Conservation (phyloP, 2,329 filamentous ascomycete species). For the Boeremia exigua region DNA sequence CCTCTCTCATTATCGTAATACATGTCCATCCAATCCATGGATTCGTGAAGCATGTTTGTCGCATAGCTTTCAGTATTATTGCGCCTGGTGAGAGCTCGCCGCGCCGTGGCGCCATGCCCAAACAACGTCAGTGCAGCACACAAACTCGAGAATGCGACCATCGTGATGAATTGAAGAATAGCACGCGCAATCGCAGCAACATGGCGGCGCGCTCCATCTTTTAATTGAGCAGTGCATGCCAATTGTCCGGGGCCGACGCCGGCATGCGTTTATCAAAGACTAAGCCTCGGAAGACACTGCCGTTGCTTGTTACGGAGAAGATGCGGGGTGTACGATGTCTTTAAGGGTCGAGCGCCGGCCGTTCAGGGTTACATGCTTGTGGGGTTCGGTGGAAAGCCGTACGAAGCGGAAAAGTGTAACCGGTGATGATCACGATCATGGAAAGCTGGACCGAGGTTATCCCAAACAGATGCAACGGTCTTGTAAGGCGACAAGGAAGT, state of each 20-base stretch:
- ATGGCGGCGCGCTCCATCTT: constrained; percentile 3
- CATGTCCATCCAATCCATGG: constrained; percentile 63
- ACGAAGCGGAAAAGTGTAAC: constrained; percentile 17
- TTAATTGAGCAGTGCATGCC: neutral
- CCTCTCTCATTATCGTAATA: constrained; percentile 60
- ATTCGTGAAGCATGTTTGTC: constrained; percentile 46
- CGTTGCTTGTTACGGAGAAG: constrained; percentile 7
- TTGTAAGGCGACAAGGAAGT: neutral
- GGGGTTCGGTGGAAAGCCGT: constrained; percentile 24
- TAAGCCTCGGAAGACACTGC: constrained; percentile 1
- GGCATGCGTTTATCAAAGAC: neutral
- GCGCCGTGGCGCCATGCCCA: constrained; percentile 12
- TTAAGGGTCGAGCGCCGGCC: constrained; percentile 18
- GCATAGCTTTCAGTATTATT: constrained; percentile 27
- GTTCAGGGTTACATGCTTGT: constrained; percentile 15
- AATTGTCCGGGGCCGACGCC: constrained; percentile 5
- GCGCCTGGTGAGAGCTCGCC: constrained; percentile 12
- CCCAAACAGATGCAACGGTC: neutral
- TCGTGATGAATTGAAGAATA: neutral
- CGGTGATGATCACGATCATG: constrained; percentile 18
- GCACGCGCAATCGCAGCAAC: neutral
- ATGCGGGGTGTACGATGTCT: constrained; percentile 9
- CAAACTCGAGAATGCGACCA: constrained; percentile 16
- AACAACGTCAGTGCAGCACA: constrained; percentile 22
- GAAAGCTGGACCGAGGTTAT: constrained; percentile 14